Evolutionary conservation across 2,329 filamentous ascomycete genomes (phyloP).

Genomic region (Nigrospora oryzae): DNA sequence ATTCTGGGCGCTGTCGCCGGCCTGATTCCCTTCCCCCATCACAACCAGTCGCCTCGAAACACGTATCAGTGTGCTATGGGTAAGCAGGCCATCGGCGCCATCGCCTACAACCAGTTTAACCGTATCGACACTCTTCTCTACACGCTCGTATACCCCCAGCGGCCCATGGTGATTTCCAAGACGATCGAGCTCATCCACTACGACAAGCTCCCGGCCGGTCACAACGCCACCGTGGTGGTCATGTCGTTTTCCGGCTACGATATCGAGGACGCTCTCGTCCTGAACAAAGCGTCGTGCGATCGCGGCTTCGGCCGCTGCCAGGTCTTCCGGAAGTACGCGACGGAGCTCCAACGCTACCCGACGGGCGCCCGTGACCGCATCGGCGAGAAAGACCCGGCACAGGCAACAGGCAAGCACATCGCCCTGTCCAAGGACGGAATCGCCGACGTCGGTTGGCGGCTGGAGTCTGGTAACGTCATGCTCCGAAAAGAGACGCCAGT

Average conservation of each 20-base stretch:
- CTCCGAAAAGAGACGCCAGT: slow-evolving; percentile 83
- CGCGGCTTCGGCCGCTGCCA: slow-evolving; percentile 94
- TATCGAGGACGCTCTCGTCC: slow-evolving; percentile 93
- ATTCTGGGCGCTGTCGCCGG: slow-evolving; percentile 92
- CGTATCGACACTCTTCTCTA: slow-evolving; percentile 94
- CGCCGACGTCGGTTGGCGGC: slow-evolving; percentile 73
- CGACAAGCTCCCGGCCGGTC: slow-evolving; percentile 91
- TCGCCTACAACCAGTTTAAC: slow-evolving; percentile 96
- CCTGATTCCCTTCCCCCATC: slow-evolving; percentile 94
- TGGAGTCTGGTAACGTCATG: slow-evolving; percentile 75
- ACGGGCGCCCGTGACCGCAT: slow-evolving; percentile 68
- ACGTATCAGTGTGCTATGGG: slow-evolving; percentile 99
- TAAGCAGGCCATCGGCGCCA: slow-evolving; percentile 98
- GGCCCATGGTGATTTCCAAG: slow-evolving; percentile 94
- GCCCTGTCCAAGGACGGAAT: slow-evolving; percentile 80
- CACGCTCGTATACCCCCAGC: slow-evolving; percentile 93
- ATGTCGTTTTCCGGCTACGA: slow-evolving; percentile 99
- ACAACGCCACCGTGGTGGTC: slow-evolving; percentile 95
- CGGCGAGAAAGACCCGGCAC: slow-evolving; percentile 54
- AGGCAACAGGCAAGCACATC: slow-evolving; percentile 58
- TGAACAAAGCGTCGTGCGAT: slow-evolving; percentile 95
- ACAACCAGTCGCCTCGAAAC: slow-evolving; percentile 97
- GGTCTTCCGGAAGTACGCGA: slow-evolving; percentile 91
- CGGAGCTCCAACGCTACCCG: slow-evolving; percentile 79
- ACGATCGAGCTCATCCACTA: slow-evolving; percentile 96